phyloP scores from a whole-genome alignment of 305 asterid species.

The Rubia occidens region DNA sequence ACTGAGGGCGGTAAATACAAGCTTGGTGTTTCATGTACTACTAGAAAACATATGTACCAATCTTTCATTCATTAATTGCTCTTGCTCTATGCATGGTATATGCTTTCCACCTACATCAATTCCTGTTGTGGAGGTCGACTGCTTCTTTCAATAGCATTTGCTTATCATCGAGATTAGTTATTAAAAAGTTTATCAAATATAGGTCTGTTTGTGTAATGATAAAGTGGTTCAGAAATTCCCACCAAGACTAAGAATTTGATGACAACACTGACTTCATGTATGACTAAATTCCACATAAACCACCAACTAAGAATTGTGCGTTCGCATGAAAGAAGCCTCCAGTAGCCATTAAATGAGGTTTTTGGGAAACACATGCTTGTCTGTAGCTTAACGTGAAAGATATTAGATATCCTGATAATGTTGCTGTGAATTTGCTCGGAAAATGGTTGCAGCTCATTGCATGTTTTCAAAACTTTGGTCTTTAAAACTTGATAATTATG shows the following conservation, averaged over 20 bases:
- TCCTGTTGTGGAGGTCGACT: background rate
- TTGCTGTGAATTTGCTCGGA: background rate
- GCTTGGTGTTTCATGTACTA: background rate
- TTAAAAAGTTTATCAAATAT: background rate
- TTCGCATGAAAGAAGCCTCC: background rate
- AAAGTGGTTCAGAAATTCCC: background rate
- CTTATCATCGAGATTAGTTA: background rate
- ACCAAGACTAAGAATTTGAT: background rate
- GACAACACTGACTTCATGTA: background rate
- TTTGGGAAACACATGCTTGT: background rate
- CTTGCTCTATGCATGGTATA: background rate
- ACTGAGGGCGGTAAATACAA: background rate
- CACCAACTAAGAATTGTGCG: background rate
- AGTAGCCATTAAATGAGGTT: background rate
- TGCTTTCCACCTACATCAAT: background rate
- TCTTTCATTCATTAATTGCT: background rate
- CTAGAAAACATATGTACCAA: background rate
- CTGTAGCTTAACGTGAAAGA: background rate
- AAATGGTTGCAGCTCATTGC: background rate
- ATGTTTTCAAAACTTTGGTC: background rate
- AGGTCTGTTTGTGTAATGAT: background rate
- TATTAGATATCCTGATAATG: background rate
- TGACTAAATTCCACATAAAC: background rate
- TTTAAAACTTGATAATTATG: background rate
- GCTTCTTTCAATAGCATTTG: background rate